A percentile compares a stretch with the other conserved stretches of the same genome.
Evolutionary conservation across 2,329 filamentous ascomycete species (phyloP).

Genomic region (Aspergillus persii): DNA sequence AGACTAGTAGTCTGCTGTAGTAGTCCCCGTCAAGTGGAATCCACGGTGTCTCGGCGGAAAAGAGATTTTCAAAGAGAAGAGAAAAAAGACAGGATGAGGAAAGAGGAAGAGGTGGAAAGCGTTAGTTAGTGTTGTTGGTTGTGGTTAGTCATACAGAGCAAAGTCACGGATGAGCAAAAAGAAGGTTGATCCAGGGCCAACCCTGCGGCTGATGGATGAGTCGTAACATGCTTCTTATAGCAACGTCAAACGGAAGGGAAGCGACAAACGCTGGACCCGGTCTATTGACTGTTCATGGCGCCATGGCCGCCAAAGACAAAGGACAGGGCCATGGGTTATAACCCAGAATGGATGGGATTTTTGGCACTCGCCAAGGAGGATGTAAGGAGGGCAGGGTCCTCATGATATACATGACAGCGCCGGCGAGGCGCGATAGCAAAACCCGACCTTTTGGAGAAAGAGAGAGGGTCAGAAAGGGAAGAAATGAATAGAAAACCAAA

Average conservation of each 20-base stretch:
- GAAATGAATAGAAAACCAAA: not conserved
- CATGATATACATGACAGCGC: not conserved
- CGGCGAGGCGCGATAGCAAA: not conserved
- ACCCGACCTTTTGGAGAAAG: not conserved
- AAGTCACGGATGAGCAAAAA: not conserved
- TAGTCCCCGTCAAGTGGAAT: conserved; percentile 1
- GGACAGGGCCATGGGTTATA: too few relatives aligned
- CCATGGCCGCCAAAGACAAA: too few relatives aligned
- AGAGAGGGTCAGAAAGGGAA: not conserved
- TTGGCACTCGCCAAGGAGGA: not conserved
- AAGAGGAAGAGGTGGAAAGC: not conserved
- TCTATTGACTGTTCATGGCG: not conserved
- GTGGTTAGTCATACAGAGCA: not conserved
- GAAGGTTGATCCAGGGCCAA: not conserved
- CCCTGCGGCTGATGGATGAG: not conserved
- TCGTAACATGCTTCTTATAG: not conserved
- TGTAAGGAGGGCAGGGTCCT: not conserved
- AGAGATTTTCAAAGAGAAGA: not conserved
- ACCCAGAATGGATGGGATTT: not conserved
- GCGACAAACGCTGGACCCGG: not conserved
- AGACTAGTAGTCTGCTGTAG: not conserved
- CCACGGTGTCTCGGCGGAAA: not conserved
- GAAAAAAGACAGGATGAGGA: not conserved
- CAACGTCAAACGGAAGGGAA: not conserved
- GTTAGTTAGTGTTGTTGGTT: not conserved